Evolutionary conservation across 305 asterid species (phyloP).

Genomic region (Fraxinus baroniana): DNA sequence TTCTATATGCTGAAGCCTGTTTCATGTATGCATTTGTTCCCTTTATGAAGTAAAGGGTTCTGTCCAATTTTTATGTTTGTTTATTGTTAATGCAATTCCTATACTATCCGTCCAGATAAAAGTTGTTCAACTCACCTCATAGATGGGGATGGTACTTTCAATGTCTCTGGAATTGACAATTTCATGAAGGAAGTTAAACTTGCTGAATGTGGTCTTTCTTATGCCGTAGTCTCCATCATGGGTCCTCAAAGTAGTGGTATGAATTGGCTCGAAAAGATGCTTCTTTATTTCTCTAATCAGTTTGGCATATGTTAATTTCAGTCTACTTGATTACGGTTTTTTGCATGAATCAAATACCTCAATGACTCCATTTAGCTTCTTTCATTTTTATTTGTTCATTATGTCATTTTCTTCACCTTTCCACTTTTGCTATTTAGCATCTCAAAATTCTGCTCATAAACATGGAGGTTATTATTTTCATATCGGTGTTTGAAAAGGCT

Average conservation of each 20-base stretch:
- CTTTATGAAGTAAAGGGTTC: neutral
- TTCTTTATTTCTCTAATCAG: neutral
- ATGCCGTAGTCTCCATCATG: slow-evolving; percentile 95
- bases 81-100: slow-evolving; percentile 17
- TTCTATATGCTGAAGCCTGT: neutral
- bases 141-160: slow-evolving; percentile 90
- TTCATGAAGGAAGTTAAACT: slow-evolving; percentile 80
- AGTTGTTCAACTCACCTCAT: slow-evolving; percentile 89
- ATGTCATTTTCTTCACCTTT: neutral
- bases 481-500: neutral
- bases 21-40: neutral
- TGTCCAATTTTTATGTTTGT: neutral
- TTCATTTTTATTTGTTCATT: neutral
- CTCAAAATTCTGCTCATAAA: neutral
- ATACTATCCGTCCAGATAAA: slow-evolving; percentile 37
- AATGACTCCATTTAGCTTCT: neutral
- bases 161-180: slow-evolving; percentile 65
- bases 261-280: slow-evolving; percentile 6
- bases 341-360: neutral
- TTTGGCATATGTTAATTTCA: neutral
- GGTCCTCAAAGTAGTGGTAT: slow-evolving; percentile 99
- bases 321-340: neutral
- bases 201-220: slow-evolving; percentile 91
- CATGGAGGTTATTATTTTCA: neutral
- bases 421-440: neutral